Evolutionary conservation across 306 rosid genomes (phyloP), one percentile per base, ranked within the genome.

Genomic region (Senna siamea): DNA sequence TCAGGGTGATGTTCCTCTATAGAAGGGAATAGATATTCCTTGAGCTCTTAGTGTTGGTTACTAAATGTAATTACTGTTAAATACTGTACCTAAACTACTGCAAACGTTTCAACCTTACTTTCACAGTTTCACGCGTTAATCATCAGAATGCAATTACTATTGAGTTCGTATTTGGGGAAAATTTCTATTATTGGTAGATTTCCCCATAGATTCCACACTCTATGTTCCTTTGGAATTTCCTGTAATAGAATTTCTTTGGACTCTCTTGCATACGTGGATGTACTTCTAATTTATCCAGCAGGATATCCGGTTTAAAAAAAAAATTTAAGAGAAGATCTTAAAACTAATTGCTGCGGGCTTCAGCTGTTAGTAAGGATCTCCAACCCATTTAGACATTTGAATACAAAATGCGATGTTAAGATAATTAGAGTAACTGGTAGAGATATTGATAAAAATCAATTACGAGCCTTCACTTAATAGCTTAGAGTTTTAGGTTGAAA

Each of bases 51-150:
- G 7, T 9, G 46, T 10, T 18, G 20, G 46, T 35, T 5, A 9
- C 46, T n/a, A 0, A 34, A 60, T 60, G 1, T n/a, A 34, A 13
- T 58, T 28, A 2, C 22, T 58, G 20, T 32, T 30, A 11, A 30
- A 32, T 58, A 14, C 56, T 51, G 30, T 22, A 51, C 52, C 34
- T 53, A 41, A 63, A 78, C 30, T 40, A 22, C 8, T 50, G 54
- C 65, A 40, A 14, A 58, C 9, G 6, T 66, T 81, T 72, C 52
- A 35, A 75, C 44, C 51, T 67, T 61, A 4, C 60, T 13, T 82
- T 69, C n/a, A 11, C 19, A 20, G 32, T 26, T 26, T 26, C 30
- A 26, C 30, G 30, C 30, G 30, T 1, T 59, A 81, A 59, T 43
- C 32, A 40, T 23, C 56, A 51, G 26, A 51, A 51, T 51, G 26